These are phyloP conservation scores for Paraurostyla sp. DNA, from an alignment of 73 alveolate genomes.

Conservation along the genomic window DNA sequence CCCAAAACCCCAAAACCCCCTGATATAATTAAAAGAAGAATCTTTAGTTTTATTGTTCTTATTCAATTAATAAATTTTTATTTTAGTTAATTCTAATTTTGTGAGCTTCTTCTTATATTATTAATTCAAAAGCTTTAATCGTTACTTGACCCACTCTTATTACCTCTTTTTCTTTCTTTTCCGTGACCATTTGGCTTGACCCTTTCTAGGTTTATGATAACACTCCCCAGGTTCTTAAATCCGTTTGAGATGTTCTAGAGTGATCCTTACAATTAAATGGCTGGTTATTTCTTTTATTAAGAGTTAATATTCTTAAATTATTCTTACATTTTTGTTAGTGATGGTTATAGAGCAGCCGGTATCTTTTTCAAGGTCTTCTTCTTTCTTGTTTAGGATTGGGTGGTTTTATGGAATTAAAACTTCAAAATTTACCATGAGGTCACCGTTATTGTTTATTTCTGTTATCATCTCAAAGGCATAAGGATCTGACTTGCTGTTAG, in stretches of 20 bases:
- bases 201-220: conserved; percentile 6
- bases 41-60: too few relatives aligned
- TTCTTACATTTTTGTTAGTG: not conserved
- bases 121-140: too few relatives aligned
- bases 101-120: too few relatives aligned
- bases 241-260: conserved; percentile 5
- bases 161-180: too few relatives aligned
- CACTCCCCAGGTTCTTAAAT: not conserved
- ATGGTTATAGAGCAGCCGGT: not conserved
- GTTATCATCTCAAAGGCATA: conserved; percentile 32
- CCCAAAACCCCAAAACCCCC: too few relatives aligned
- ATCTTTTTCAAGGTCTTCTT: conserved; percentile 7
- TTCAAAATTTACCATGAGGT: conserved; percentile 6
- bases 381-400: not conserved
- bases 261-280: not conserved
- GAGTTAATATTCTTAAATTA: not conserved
- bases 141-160: too few relatives aligned
- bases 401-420: not conserved
- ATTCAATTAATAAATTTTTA: too few relatives aligned
- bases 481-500: not conserved
- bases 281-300: not conserved
- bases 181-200: too few relatives aligned
- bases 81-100: too few relatives aligned
- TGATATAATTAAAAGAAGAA: too few relatives aligned
- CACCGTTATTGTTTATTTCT: not conserved